Conservation (phyloP, 2,329 filamentous ascomycete genomes). For the Ceratocystiopsis minuta region DNA sequence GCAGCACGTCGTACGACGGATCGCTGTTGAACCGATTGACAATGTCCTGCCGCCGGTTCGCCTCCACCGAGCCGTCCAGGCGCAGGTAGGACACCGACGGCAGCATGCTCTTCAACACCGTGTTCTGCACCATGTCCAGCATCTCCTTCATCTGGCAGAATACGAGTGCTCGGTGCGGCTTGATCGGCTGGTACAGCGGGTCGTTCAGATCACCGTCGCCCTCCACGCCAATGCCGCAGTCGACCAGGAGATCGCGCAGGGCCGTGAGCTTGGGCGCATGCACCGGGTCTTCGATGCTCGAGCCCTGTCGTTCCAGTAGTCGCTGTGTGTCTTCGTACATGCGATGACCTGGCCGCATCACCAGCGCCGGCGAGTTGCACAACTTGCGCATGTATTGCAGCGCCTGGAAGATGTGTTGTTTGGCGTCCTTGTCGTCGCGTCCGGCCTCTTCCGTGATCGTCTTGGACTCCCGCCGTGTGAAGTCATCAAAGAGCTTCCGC, state of each 20-base stretch:
- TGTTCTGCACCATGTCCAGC: constrained; percentile 95
- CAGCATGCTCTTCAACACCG: constrained; percentile 78
- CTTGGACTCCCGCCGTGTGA: constrained; percentile 82
- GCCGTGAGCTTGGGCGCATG: constrained; percentile 91
- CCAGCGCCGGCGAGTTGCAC: constrained; percentile 90
- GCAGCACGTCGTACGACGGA: constrained; percentile 83
- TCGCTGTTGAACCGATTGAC: constrained; percentile 99
- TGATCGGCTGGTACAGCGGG: constrained; percentile 62
- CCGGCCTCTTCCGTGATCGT: constrained; percentile 70
- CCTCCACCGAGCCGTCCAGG: constrained; percentile 85
- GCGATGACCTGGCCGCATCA: constrained; percentile 86
- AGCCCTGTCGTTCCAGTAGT: constrained; percentile 60
- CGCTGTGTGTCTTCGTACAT: constrained; percentile 78
- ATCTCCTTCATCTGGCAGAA: constrained; percentile 99
- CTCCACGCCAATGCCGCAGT: constrained; percentile 85
- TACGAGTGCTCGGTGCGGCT: constrained; percentile 84
- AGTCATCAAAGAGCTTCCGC: constrained; percentile 89
- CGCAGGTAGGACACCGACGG: constrained; percentile 83
- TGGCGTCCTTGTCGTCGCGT: constrained; percentile 75
- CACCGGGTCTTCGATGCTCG: constrained; percentile 62
- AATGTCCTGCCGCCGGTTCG: constrained; percentile 86
- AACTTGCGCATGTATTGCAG: constrained; percentile 99
- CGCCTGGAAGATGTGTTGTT: constrained; percentile 98
- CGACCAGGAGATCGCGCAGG: constrained; percentile 81
- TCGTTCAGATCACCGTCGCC: constrained; percentile 38